Conservation (phyloP, 352 stramenopile genomes). For the Phytophthora sp. region DNA sequence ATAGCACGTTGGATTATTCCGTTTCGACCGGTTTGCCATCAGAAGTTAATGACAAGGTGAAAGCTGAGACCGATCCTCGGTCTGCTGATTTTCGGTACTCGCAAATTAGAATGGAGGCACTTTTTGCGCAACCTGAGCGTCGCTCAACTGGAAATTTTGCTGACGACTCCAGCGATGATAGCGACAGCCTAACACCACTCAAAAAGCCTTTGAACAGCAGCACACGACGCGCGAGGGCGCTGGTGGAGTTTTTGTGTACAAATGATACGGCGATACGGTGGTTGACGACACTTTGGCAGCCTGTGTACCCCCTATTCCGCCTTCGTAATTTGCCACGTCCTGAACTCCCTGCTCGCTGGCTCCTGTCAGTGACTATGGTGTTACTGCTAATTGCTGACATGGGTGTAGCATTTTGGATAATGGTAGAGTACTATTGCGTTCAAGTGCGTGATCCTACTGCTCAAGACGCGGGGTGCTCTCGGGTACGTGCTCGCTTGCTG, state of each 20-base stretch:
- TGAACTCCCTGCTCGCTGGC: conserved; percentile 35
- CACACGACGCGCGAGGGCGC: conserved; percentile 20
- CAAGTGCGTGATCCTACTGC: conserved; percentile 83
- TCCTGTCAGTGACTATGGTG: conserved; percentile 58
- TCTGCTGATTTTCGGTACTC: conserved; percentile 74
- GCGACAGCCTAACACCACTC: conserved; percentile 18
- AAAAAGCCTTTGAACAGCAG: conserved; percentile 26
- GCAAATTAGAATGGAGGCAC: conserved; percentile 77
- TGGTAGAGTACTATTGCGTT: conserved; percentile 88
- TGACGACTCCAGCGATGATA: conserved; percentile 32
- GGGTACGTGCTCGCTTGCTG: conserved; percentile 47
- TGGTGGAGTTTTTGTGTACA: conserved; percentile 34
- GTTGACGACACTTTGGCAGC: conserved; percentile 41
- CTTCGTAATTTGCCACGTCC: conserved; percentile 54
- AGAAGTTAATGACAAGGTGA: conserved; percentile 26
- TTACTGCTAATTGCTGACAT: conserved; percentile 73
- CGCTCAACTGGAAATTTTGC: conserved; percentile 9
- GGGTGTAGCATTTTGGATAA: conserved; percentile 70
- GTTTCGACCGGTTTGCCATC: not conserved
- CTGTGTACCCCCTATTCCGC: conserved; percentile 66
- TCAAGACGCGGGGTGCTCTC: conserved; percentile 75
- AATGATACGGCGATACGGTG: conserved; percentile 34
- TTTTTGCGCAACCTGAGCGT: conserved; percentile 56
- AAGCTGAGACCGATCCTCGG: conserved; percentile 50
- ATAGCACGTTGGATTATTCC: not conserved